A percentile compares a stretch with the other conserved stretches of the same genome.
Evolutionary conservation across 345 rosid genomes (phyloP).

Genomic region (Citrus reticulata): DNA sequence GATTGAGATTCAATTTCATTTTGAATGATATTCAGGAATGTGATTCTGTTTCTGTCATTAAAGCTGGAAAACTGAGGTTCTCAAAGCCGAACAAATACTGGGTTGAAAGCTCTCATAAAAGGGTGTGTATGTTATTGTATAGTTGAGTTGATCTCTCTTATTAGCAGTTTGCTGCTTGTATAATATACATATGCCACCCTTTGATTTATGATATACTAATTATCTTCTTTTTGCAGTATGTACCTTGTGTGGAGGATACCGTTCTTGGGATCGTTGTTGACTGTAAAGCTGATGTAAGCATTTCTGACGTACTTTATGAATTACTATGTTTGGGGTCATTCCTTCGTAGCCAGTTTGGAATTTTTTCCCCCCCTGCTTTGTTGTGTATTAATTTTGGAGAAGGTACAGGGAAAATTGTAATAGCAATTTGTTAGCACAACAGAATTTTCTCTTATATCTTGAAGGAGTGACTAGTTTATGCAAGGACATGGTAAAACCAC

Average conservation of each 20-base stretch:
- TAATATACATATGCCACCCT: background rate
- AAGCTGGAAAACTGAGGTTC: slow-evolving; percentile 71
- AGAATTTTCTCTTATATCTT: background rate
- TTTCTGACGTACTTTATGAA: slow-evolving; percentile 9
- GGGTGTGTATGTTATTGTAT: slow-evolving; percentile 41
- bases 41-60: slow-evolving; percentile 63
- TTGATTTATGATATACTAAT: slow-evolving; percentile 4
- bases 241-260: slow-evolving; percentile 61
- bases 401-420: background rate
- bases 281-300: slow-evolving; percentile 70
- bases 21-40: slow-evolving; percentile 41
- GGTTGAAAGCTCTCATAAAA: slow-evolving; percentile 79
- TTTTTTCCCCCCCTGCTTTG: background rate
- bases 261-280: slow-evolving; percentile 86
- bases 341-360: background rate
- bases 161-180: background rate
- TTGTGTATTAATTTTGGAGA: background rate
- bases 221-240: slow-evolving; percentile 50
- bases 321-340: background rate
- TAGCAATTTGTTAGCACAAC: background rate
- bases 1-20: slow-evolving; percentile 5
- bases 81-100: slow-evolving; percentile 74
- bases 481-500: background rate
- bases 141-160: background rate
- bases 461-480: background rate